Conservation (phyloP, 176 grass and related monocot species). For the Musa beccarii region DNA sequence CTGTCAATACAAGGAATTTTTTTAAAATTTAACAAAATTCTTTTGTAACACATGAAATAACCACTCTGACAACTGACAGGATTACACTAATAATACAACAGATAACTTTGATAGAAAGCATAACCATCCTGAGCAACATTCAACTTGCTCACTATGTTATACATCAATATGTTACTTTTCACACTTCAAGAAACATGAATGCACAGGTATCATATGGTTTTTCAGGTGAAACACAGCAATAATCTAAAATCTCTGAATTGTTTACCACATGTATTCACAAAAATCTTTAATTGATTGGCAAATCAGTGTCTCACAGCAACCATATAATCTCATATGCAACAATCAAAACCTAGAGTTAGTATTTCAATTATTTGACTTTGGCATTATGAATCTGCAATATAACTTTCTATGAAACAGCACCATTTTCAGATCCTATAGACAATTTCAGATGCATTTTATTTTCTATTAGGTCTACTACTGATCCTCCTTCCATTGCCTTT, state of each 20-base stretch:
- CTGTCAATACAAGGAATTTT: neutral
- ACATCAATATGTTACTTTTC: neutral
- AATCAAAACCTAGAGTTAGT: too few relatives aligned
- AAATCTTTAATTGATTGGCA: too few relatives aligned
- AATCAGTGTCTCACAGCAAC: too few relatives aligned
- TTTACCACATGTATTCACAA: too few relatives aligned
- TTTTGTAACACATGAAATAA: neutral
- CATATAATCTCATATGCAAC: too few relatives aligned
- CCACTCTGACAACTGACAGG: neutral
- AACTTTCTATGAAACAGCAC: too few relatives aligned
- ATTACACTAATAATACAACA: neutral
- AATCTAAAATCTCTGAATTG: neutral
- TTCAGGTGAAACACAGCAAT: neutral
- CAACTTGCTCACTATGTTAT: neutral
- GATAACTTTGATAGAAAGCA: neutral
- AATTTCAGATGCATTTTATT: too few relatives aligned
- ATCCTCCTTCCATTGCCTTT: too few relatives aligned
- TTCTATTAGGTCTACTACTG: too few relatives aligned
- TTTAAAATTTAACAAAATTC: neutral
- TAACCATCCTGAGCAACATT: neutral
- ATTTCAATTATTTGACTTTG: too few relatives aligned
- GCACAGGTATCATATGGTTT: neutral
- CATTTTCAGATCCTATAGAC: too few relatives aligned
- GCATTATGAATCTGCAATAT: too few relatives aligned
- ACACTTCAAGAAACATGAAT: neutral